Conservation (phyloP, 129 eudicot genomes). For the Tagetes erecta region DNA sequence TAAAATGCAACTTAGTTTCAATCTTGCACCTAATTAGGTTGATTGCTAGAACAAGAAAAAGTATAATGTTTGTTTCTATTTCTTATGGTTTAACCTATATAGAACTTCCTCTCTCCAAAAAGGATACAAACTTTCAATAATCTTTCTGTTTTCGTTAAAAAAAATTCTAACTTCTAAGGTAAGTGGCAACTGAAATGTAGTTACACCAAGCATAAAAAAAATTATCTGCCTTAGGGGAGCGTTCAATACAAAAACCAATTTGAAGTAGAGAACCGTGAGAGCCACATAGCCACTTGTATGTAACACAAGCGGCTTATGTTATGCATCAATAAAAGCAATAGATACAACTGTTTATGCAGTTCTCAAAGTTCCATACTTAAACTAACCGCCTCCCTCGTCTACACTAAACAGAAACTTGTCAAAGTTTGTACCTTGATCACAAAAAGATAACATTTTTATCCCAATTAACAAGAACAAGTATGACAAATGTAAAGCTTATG, state of each 20-base stretch:
- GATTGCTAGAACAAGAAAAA: neutral
- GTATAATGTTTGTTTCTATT: neutral
- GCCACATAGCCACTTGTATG: neutral
- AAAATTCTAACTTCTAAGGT: neutral
- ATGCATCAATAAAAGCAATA: neutral
- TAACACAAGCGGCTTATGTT: neutral
- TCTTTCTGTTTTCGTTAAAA: neutral
- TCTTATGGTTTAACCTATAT: neutral
- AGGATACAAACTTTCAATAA: neutral
- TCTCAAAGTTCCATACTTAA: neutral
- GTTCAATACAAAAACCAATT: neutral
- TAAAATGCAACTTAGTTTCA: neutral
- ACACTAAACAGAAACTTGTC: neutral
- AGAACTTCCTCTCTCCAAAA: neutral
- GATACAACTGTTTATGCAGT: neutral
- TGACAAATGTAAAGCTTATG: neutral
- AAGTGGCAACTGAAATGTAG: neutral
- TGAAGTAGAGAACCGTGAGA: neutral
- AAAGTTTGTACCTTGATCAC: neutral
- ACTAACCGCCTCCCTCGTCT: neutral
- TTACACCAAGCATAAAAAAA: neutral
- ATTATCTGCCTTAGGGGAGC: neutral
- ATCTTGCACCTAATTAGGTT: neutral
- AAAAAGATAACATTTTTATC: neutral
- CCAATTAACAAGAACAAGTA: neutral